Evolutionary conservation across 208 protist genomes (phyloP).

Genomic region (Trypanosomatidae sp.): DNA sequence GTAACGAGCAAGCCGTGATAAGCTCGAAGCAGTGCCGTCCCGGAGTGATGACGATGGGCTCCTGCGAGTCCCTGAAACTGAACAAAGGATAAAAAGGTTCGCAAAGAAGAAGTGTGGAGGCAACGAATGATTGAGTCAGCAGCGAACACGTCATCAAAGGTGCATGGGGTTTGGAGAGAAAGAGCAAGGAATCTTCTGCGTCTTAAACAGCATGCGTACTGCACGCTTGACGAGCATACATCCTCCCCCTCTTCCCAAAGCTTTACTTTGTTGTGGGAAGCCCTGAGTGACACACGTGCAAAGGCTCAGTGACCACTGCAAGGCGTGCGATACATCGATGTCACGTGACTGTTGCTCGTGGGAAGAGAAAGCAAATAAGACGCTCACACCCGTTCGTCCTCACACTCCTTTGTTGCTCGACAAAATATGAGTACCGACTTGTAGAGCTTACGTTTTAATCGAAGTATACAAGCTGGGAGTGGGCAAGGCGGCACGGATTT

Average conservation of each 20-base stretch:
- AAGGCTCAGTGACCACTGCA: background rate
- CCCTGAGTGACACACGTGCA: background rate
- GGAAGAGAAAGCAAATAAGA: background rate
- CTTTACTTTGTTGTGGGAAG: background rate
- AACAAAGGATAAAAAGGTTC: background rate
- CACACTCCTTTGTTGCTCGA: background rate
- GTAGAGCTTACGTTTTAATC: background rate
- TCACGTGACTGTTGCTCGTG: background rate
- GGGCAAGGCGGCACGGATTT: background rate
- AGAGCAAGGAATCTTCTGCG: background rate
- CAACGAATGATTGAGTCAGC: background rate
- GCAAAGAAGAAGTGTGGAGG: background rate
- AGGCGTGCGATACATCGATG: background rate
- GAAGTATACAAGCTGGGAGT: background rate
- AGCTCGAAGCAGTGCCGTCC: background rate
- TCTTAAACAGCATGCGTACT: background rate
- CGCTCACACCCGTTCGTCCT: background rate
- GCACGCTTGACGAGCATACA: background rate
- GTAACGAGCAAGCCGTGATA: background rate
- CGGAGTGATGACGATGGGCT: no score
- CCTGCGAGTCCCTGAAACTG: background rate
- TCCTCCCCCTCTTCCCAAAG: background rate
- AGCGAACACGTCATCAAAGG: background rate
- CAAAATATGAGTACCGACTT: background rate
- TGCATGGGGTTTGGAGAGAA: background rate